These are phyloP conservation scores for Thozetella sp. DNA, from an alignment of 495 filamentous ascomycete species.

Conservation along the genomic window DNA sequence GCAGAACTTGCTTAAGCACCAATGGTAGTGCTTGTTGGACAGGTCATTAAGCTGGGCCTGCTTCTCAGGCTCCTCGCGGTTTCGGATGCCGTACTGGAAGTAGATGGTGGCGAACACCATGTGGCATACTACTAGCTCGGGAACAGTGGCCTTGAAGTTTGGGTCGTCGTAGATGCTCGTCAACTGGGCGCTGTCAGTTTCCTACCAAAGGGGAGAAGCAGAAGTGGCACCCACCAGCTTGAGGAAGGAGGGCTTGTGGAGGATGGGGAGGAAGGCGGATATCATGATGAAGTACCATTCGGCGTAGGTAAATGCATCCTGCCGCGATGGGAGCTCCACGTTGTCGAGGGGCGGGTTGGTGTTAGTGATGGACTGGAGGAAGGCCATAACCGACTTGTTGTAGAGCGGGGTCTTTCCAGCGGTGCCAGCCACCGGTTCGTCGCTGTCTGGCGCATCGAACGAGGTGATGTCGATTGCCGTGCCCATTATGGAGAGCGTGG, in stretches of 20 bases:
- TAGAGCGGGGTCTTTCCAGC: constrained; percentile 44
- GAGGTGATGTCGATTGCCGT: constrained; percentile 77
- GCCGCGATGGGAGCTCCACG: constrained; percentile 55
- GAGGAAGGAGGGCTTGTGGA: constrained; percentile 73
- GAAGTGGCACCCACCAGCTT: constrained; percentile 49
- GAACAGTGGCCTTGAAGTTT: constrained; percentile 56
- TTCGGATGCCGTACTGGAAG: constrained; percentile 70
- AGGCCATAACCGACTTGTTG: constrained; percentile 71
- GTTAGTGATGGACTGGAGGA: constrained; percentile 62
- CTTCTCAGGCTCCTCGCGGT: constrained; percentile 54
- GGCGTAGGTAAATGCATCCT: constrained; percentile 62
- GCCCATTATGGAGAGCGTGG: constrained; percentile 71
- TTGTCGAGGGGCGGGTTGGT: constrained; percentile 55
- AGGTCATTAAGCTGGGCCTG: constrained; percentile 53
- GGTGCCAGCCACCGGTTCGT: constrained; percentile 53
- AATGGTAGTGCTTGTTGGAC: constrained; percentile 77
- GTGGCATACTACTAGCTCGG: constrained; percentile 72
- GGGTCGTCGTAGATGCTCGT: constrained; percentile 64
- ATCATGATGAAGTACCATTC: constrained; percentile 74
- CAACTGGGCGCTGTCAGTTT: constrained; percentile 39
- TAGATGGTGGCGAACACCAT: constrained; percentile 78
- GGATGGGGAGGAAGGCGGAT: constrained; percentile 70
- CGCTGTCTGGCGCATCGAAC: constrained; percentile 64
- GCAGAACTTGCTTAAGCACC: constrained; percentile 65
- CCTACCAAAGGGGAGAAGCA: constrained; percentile 4